Conservation (phyloP, 768 basidiomycete genomes). For the Russula sp. region DNA sequence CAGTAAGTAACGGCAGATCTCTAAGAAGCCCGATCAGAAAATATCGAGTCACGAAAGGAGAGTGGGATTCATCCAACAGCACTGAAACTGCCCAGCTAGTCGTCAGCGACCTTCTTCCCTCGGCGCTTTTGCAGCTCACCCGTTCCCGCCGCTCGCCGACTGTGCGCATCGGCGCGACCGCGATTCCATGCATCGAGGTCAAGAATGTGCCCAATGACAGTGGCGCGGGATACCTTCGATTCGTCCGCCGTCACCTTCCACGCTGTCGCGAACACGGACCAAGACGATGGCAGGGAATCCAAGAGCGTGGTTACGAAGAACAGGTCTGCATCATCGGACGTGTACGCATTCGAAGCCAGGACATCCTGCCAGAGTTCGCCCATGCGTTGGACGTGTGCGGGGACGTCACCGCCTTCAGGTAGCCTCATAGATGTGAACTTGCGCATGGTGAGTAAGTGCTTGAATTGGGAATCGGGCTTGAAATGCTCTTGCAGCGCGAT, state of each 20-base stretch:
- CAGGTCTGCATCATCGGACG: not conserved
- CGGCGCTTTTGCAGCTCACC: not conserved
- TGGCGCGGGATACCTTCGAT: not conserved
- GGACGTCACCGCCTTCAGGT: slow-evolving; percentile 12
- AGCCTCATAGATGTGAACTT: slow-evolving; percentile 4
- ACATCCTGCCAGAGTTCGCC: slow-evolving; percentile 20
- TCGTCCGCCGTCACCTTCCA: slow-evolving; percentile 6
- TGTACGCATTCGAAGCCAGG: slow-evolving; percentile 1
- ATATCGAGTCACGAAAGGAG: not conserved
- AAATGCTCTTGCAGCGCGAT: slow-evolving; percentile 13
- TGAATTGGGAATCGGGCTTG: slow-evolving; percentile 15
- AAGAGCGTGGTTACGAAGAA: slow-evolving; percentile 13
- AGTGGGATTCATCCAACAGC: not conserved
- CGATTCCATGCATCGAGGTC: slow-evolving; percentile 20
- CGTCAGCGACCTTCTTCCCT: not conserved
- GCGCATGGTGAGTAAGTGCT: slow-evolving; percentile 12
- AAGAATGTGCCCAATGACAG: slow-evolving; percentile 14
- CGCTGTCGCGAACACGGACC: slow-evolving; percentile 13
- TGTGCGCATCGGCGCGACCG: slow-evolving; percentile 12
- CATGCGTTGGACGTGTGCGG: slow-evolving; percentile 19
- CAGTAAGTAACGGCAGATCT: no score
- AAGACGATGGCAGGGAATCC: slow-evolving; percentile 15
- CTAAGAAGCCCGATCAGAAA: not conserved
- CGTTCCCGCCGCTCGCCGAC: not conserved
- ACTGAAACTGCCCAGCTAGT: not conserved